Percentiles rank a stretch among this genome's conserved stretches.
These are phyloP conservation scores for Geotrichum carabidarum DNA, from an alignment of 1,139 yeast genomes.

Conservation along the genomic window DNA sequence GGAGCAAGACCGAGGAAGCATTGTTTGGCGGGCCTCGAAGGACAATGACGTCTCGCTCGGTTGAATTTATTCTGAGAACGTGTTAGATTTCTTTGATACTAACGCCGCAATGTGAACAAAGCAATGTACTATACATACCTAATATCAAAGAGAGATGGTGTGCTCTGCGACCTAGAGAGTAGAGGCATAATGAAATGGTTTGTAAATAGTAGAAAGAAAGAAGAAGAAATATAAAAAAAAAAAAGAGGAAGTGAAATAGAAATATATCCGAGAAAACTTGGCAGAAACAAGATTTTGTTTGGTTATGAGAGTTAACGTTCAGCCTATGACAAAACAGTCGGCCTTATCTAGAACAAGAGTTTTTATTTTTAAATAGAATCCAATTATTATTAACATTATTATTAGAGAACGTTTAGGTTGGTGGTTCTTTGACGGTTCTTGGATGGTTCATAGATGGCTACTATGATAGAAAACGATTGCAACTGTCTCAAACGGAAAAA, in stretches of 20 bases:
- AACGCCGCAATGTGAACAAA: too few relatives aligned
- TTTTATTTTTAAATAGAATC: too few relatives aligned
- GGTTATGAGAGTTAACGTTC: too few relatives aligned
- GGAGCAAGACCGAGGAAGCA: slow-evolving; percentile 69
- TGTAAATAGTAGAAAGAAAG: neutral
- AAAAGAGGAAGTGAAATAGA: neutral
- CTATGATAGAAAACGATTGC: too few relatives aligned
- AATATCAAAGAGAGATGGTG: slow-evolving; percentile 15
- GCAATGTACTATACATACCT: slow-evolving; percentile 1
- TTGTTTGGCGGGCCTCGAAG: slow-evolving; percentile 72
- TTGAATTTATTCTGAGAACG: slow-evolving; percentile 47
- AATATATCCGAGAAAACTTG: neutral
- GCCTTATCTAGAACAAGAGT: too few relatives aligned
- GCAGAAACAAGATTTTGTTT: too few relatives aligned
- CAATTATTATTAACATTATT: too few relatives aligned
- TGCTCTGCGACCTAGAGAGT: slow-evolving; percentile 5
- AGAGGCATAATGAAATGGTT: slow-evolving; percentile 9
- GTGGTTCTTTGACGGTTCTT: too few relatives aligned
- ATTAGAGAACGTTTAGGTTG: too few relatives aligned
- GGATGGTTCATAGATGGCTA: too few relatives aligned
- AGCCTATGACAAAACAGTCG: too few relatives aligned
- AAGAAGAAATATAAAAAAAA: neutral
- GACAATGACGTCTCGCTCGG: slow-evolving; percentile 74
- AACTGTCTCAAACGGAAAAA: too few relatives aligned
- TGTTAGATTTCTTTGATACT: neutral